Conservation (phyloP, 2,329 filamentous ascomycete species). For the Fusarium brevicatenulatum region DNA sequence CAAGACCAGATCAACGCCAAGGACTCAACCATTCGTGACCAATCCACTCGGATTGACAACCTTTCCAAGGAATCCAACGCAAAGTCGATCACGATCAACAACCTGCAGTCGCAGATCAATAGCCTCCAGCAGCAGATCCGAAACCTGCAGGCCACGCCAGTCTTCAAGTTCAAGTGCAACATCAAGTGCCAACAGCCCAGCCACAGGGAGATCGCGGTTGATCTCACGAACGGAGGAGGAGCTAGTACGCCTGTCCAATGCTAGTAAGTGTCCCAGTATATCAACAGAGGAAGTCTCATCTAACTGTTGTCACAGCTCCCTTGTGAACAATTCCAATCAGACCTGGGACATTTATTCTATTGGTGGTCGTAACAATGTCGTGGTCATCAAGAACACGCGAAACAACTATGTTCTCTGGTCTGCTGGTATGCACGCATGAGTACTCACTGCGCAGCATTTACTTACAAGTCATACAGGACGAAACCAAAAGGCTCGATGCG, state of each 20-base stretch:
- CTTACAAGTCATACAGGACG: background rate
- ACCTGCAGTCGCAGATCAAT: background rate
- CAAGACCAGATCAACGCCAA: background rate
- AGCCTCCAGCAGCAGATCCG: background rate
- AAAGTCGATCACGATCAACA: background rate
- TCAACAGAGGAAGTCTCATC: fast-evolving
- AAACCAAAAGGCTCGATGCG: background rate
- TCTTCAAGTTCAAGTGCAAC: background rate
- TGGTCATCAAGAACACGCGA: background rate
- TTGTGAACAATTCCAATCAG: background rate
- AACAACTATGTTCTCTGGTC: background rate
- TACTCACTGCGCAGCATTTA: fast-evolving
- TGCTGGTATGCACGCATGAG: background rate
- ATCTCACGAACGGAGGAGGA: background rate
- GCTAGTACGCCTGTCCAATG: background rate
- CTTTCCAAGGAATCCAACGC: background rate
- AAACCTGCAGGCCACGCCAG: background rate
- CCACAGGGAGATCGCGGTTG: background rate
- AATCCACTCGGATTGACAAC: background rate
- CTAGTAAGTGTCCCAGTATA: background rate
- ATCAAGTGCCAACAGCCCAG: background rate
- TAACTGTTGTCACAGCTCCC: background rate
- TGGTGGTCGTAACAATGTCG: background rate
- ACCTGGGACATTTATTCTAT: background rate
- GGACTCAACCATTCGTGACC: background rate